Evolutionary conservation across 2,329 filamentous ascomycete species (phyloP).

Genomic region (Penicillium frequentans): DNA sequence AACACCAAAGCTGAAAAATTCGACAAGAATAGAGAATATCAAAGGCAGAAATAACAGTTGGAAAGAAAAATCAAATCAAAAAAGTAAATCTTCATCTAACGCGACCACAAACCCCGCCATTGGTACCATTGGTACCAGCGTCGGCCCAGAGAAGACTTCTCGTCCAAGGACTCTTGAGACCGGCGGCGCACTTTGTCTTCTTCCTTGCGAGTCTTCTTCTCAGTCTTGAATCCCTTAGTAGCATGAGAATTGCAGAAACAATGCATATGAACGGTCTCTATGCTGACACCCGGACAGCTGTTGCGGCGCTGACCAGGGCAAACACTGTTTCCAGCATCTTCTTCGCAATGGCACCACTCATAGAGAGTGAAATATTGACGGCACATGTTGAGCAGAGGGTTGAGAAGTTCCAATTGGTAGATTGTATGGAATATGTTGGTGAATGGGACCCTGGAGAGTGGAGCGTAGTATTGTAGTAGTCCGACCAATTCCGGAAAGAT

Average conservation of each 20-base stretch:
- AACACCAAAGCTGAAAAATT: slow-evolving; percentile 19
- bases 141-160: slow-evolving; percentile 25
- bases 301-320: slow-evolving; percentile 30
- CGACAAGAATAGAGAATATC: neutral
- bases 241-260: slow-evolving; percentile 41
- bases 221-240: slow-evolving; percentile 31
- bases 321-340: slow-evolving; percentile 32
- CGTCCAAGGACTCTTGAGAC: slow-evolving; percentile 23
- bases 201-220: slow-evolving; percentile 31
- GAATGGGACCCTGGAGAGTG: neutral
- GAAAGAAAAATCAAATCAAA: slow-evolving; percentile 1
- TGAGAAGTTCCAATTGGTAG: neutral
- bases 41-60: slow-evolving; percentile 2
- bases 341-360: slow-evolving; percentile 41
- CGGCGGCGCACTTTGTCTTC: slow-evolving; percentile 21
- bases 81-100: slow-evolving; percentile 3
- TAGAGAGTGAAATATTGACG: slow-evolving; percentile 39
- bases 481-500: neutral
- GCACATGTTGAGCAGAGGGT: slow-evolving; percentile 28
- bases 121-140: slow-evolving; percentile 33
- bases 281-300: slow-evolving; percentile 30
- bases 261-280: slow-evolving; percentile 41
- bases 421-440: neutral
- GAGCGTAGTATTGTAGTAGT: neutral
- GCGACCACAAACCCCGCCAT: slow-evolving; percentile 27